A percentile compares a stretch with the other conserved stretches of the same genome.
Conservation (phyloP, 176 grass and related monocot genomes). For the Aegilops sharonensis region DNA sequence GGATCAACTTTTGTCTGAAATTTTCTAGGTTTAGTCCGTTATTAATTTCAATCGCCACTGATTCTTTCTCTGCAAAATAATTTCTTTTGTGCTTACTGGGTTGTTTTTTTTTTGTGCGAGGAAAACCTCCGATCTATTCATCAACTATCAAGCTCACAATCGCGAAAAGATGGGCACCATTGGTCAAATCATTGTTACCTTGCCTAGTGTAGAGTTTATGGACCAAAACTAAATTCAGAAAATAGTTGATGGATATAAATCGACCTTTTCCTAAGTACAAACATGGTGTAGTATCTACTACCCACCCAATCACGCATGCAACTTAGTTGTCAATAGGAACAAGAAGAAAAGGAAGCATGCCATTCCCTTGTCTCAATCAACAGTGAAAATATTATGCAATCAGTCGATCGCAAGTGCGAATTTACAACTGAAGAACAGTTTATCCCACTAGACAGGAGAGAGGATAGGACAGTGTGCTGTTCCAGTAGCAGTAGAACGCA, state of each 20-base stretch:
- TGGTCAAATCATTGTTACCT: too few relatives aligned
- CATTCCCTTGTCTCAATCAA: conserved; percentile 9
- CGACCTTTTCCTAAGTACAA: not conserved
- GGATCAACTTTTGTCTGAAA: not conserved
- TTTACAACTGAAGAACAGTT: conserved; percentile 11
- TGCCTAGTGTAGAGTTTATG: not conserved
- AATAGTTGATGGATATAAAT: not conserved
- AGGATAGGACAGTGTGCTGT: not conserved
- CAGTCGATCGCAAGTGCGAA: not conserved
- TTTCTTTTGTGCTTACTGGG: not conserved
- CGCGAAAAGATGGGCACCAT: not conserved
- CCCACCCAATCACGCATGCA: not conserved
- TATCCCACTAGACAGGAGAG: conserved; percentile 19
- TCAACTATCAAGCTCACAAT: not conserved
- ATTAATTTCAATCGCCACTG: not conserved
- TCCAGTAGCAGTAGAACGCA: conserved; percentile 27
- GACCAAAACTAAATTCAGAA: not conserved
- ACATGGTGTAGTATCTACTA: not conserved
- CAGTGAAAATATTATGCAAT: not conserved
- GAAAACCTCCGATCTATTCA: too few relatives aligned
- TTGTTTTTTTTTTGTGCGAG: not conserved
- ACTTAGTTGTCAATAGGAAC: not conserved
- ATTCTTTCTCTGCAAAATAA: not conserved
- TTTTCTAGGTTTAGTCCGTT: not conserved
- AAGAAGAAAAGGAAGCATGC: not conserved